These are phyloP conservation scores for Micromonas pusilla DNA, from an alignment of 139 green algal species.

Conservation along the genomic window DNA sequence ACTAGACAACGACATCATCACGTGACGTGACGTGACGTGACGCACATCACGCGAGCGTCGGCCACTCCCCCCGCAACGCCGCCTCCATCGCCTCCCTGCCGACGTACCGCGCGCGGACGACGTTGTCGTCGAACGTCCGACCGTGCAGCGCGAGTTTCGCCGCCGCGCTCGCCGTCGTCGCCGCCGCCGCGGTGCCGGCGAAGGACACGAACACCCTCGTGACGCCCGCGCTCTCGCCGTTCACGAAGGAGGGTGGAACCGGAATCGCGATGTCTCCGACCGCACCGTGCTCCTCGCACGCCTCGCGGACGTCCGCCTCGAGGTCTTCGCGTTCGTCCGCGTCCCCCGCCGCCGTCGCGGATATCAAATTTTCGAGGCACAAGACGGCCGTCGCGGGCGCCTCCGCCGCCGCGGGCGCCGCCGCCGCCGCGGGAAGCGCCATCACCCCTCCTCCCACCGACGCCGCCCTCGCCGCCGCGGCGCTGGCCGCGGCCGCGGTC, in stretches of 20 bases:
- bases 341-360: no score
- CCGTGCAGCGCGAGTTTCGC: constrained; percentile 10
- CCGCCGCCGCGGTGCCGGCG: neutral
- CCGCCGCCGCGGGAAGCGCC: no score
- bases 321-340: neutral
- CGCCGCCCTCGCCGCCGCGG: neutral
- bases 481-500: neutral
- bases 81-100: neutral
- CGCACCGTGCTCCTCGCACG: neutral
- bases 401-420: no score
- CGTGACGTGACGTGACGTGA: no score
- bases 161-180: neutral
- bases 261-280: neutral
- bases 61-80: no score
- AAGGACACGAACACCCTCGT: constrained; percentile 6
- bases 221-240: neutral
- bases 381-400: neutral
- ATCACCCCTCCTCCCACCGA: no score
- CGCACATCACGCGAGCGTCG: no score
- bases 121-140: neutral
- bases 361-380: neutral
- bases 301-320: neutral
- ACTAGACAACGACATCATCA: no score
- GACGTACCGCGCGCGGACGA: neutral
- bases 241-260: no score